Conservation (phyloP, 768 basidiomycete genomes). For the Lactarius quietus region DNA sequence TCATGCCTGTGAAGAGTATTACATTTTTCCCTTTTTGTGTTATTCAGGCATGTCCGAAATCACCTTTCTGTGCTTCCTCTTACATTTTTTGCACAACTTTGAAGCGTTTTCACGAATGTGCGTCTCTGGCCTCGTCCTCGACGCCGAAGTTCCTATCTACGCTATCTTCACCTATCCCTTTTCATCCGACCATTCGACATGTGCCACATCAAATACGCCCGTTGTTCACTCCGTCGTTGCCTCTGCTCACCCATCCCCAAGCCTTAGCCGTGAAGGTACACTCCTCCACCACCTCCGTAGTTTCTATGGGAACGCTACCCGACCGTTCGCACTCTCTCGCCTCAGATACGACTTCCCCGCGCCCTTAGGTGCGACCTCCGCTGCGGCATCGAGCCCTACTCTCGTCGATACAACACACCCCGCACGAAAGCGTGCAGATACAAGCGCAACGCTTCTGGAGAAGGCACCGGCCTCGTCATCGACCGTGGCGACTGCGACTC, state of each 20-base stretch:
- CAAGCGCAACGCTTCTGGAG: constrained; percentile 9
- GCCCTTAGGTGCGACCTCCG: constrained; percentile 5
- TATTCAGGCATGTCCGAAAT: constrained; percentile 69
- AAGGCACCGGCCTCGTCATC: constrained; percentile 7
- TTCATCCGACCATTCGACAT: constrained; percentile 31
- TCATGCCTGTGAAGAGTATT: constrained; percentile 82
- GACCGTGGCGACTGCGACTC: neutral
- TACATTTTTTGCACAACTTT: constrained; percentile 43
- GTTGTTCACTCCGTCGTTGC: constrained; percentile 1
- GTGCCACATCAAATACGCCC: constrained; percentile 32
- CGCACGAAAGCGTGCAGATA: constrained; percentile 6
- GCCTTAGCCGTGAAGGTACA: constrained; percentile 44
- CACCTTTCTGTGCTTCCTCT: constrained; percentile 1
- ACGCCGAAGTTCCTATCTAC: constrained; percentile 65
- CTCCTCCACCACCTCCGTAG: constrained; percentile 44
- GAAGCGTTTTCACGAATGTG: constrained; percentile 88
- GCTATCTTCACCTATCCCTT: constrained; percentile 44
- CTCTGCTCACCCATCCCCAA: constrained; percentile 32
- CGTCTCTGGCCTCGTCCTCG: constrained; percentile 84
- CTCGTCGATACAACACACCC: constrained; percentile 12
- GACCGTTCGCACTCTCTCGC: constrained; percentile 50
- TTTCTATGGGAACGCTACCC: constrained; percentile 45
- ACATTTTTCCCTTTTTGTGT: constrained; percentile 79
- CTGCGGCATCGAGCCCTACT: constrained; percentile 18
- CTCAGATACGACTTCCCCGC: constrained; percentile 8